Evolutionary conservation across 108 stramenopile genomes (phyloP), one percentile per base, ranked within the genome.

Genomic region (Poteriospumella lacustris): DNA sequence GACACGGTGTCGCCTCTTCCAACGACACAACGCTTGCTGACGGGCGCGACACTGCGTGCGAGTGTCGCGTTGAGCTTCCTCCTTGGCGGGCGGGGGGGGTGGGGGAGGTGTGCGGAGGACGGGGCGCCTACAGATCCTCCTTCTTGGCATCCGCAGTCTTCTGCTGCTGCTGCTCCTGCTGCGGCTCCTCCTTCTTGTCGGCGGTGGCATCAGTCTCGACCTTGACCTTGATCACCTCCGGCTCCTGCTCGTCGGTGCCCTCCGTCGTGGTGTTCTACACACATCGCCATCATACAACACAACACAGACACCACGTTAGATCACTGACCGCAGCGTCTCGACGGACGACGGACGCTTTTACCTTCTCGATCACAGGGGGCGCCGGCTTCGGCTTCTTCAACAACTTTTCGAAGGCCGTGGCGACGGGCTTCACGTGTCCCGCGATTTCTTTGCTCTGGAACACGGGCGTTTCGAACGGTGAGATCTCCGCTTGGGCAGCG

Each of bases 401-500:
- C 19, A 1, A 1, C 28, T 56, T 79, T 0, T 40, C 0, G 42
- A 1, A 0, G 2, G 5, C 0, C 68, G 1, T 56, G 36, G 40
- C 5, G 31, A 73, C 2, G 1, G 68, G 5, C 24, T 56, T 40
- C 1, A 44, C 19, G 77, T 90, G 88, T 9, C 80, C 69, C 0
- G 88, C 87, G 68, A 96, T 86, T 64, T 96, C 93, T 40, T 82
- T 81, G 77, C 90, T 90, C 1, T 83, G 80, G 78, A 93, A 94
- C 24, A 89, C 91, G 3, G 93, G 93, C 43, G 91, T 90, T 68
- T 90, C 91, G 34, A 87, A 88, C 79, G 86, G 78, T 38, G 86
- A 86, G 34, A 88, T 85, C 59, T 84, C 78, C 0, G 82, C 88
- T 78, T 97, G 94, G 44, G 75, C 90, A 29, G 83, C 88, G 36